Evolutionary conservation across 176 grass and related monocot genomes (phyloP).

Genomic region (Paspalum vaginatum): DNA sequence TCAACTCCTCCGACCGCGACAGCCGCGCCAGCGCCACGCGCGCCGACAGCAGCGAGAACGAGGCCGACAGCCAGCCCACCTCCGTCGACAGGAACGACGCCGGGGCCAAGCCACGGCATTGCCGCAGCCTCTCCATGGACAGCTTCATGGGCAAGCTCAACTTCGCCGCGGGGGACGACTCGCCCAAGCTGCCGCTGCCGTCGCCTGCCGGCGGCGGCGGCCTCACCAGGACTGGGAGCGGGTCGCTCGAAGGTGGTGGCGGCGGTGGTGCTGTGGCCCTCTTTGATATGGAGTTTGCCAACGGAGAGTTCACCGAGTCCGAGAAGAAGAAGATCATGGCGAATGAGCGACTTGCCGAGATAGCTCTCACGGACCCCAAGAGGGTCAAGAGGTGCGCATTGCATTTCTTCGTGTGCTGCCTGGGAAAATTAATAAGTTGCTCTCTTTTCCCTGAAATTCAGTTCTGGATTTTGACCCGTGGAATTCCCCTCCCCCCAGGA

Average conservation of each 20-base stretch:
- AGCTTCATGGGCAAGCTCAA: constrained; percentile 92
- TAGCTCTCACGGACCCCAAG: constrained; percentile 83
- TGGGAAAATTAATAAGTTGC: neutral
- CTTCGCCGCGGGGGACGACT: constrained; percentile 61
- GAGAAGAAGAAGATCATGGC: constrained; percentile 99
- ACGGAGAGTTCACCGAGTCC: constrained; percentile 67
- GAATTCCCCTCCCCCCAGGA: constrained; percentile 39
- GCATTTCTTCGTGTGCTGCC: constrained; percentile 28
- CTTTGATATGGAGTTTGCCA: constrained; percentile 68
- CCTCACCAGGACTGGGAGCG: constrained; percentile 51
- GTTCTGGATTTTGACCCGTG: constrained; percentile 12
- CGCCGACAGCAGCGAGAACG: constrained; percentile 80
- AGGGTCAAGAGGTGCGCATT: constrained; percentile 94
- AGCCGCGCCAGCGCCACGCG: constrained; percentile 55
- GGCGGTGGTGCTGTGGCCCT: constrained; percentile 53
- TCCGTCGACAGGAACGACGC: constrained; percentile 45
- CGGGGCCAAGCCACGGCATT: constrained; percentile 68
- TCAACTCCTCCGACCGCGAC: constrained; percentile 81
- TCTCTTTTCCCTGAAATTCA: neutral
- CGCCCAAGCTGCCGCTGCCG: constrained; percentile 62
- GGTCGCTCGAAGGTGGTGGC: constrained; percentile 67
- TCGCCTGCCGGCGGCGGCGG: constrained; percentile 44
- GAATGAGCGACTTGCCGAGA: constrained; percentile 87
- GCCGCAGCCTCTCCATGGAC: constrained; percentile 90
- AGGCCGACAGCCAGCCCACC: constrained; percentile 68